Conservation (phyloP, 2,329 filamentous ascomycete species). For the Botryotinia convoluta region DNA sequence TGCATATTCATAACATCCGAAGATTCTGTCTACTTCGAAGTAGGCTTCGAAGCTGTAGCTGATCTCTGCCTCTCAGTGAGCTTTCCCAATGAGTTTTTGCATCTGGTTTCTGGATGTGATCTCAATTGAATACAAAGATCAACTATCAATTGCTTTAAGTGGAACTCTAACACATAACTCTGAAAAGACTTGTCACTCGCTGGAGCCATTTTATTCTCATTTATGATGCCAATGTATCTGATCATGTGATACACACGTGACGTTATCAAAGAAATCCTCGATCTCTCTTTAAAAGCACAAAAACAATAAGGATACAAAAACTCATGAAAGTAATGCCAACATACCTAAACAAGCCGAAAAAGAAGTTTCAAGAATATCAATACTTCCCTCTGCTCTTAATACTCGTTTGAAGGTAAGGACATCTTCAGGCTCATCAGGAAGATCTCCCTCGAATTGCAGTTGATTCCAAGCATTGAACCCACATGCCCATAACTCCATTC, state of each 20-base stretch:
- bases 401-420: constrained; percentile 46
- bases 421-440: constrained; percentile 45
- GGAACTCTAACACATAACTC: neutral
- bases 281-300: too few relatives aligned
- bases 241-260: constrained; percentile 6
- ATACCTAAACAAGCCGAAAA: constrained; percentile 39
- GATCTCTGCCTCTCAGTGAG: neutral
- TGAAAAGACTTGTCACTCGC: neutral
- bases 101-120: too few relatives aligned
- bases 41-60: neutral
- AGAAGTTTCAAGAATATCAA: constrained; percentile 41
- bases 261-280: neutral
- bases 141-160: neutral
- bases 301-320: neutral
- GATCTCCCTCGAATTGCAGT: constrained; percentile 42
- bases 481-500: constrained; percentile 51
- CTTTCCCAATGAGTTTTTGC: neutral
- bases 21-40: neutral
- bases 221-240: too few relatives aligned
- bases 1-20: neutral
- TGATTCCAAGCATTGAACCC: constrained; percentile 61
- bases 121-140: neutral
- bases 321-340: neutral
- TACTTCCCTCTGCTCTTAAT: constrained; percentile 38
- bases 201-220: neutral